Evolutionary conservation across 73 alveolate species (phyloP), one percentile per base, ranked within the genome.

Genomic region (Paramecium octaurelia): DNA sequence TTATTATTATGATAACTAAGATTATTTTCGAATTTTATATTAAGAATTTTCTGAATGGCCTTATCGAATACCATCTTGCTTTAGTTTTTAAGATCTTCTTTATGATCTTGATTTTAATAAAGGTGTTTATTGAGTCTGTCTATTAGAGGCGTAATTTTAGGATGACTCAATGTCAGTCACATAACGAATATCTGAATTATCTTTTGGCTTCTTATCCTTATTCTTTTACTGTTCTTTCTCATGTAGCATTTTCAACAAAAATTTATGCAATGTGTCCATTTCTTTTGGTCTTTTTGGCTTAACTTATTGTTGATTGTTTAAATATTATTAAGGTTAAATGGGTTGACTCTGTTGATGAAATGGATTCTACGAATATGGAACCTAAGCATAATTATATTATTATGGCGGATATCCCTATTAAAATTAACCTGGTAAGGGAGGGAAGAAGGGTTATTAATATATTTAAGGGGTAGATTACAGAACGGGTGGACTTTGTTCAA

Each of bases 221-320:
- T 54, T 18, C 14, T 54, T 54, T 64, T 64, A 0, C 12, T 23
- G 11, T 7, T 64, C 84, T n/a, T 64, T 64, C 29, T 64, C 84
- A 64, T 27, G 46, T 11, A 64, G 7, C 84, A 64, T 64, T 64
- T 24, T 64, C 27, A 64, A 34, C 16, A 64, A 14, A 34, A 64
- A 64, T 24, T 64, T 64, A 64, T 64, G 84, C 31, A 64, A 64
- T 5, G 84, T 64, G 31, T 64, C 84, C 84, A 64, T 64, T 64
- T 64, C 84, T 64, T 34, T 64, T 23, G 84, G 42, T 34, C 46
- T 64, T 27, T 64, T 64, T 6, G 42, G 42, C 31, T 11, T 64
- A 11, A 64, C 1, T 64, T 31, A 31, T 64, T 64, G 31, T 24
- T 64, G 27, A 64, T 34, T 24, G 27, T 64, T 64, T 64, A 23